phyloP scores from a whole-genome alignment of 768 basidiomycete species.

The Lactifluus echinatus region DNA sequence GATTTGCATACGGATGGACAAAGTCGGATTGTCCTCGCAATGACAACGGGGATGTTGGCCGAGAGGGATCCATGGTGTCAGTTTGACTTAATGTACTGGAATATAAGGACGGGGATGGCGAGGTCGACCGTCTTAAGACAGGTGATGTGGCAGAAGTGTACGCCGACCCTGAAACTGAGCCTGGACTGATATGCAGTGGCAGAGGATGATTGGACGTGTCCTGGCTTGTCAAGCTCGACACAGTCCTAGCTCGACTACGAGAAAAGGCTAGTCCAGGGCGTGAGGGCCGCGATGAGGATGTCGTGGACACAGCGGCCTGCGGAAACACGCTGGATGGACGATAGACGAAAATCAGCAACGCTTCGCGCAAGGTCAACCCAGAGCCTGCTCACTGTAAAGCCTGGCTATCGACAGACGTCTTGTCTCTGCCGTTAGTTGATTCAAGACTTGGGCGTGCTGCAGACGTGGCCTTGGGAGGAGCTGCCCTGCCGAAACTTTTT shows the following conservation, averaged over 20 bases:
- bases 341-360: slow-evolving; percentile 27
- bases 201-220: slow-evolving; percentile 14
- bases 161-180: neutral
- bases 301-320: slow-evolving; percentile 50
- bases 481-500: slow-evolving; percentile 33
- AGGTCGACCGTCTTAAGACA: slow-evolving; percentile 7
- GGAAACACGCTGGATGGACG: slow-evolving; percentile 44
- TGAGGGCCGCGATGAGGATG: slow-evolving; percentile 26
- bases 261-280: slow-evolving; percentile 39
- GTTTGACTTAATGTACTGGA: slow-evolving; percentile 14
- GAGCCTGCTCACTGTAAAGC: slow-evolving; percentile 45
- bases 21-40: slow-evolving; percentile 25
- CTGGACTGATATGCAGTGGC: slow-evolving; percentile 10
- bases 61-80: slow-evolving; percentile 20
- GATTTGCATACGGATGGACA: slow-evolving; percentile 75
- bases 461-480: slow-evolving; percentile 31
- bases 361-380: neutral
- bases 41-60: slow-evolving; percentile 17
- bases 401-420: slow-evolving; percentile 52
- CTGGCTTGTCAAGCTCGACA: slow-evolving; percentile 19
- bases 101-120: slow-evolving; percentile 16
- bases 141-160: neutral
- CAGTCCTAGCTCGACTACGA: slow-evolving; percentile 30
- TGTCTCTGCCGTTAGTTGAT: slow-evolving; percentile 40
- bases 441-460: slow-evolving; percentile 54